phyloP scores from a whole-genome alignment of 306 rosid species.

The Ceratonia siliqua region DNA sequence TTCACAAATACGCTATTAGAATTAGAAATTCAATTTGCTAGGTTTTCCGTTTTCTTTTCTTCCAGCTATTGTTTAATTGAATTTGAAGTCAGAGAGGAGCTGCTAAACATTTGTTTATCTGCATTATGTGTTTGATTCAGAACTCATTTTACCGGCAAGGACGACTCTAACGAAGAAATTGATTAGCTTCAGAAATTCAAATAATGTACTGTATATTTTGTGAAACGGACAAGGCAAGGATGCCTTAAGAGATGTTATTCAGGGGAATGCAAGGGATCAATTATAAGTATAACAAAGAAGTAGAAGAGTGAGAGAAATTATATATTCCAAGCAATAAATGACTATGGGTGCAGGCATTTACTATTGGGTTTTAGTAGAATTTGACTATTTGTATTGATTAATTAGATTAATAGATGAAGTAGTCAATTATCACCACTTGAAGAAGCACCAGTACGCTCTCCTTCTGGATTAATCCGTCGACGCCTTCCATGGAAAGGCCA shows the following conservation, averaged over 20 bases:
- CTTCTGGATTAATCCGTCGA: constrained; percentile 51
- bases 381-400: not conserved
- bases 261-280: not conserved
- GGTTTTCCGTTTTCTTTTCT: not conserved
- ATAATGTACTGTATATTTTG: too few relatives aligned
- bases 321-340: not conserved
- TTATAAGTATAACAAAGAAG: not conserved
- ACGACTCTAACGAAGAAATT: too few relatives aligned
- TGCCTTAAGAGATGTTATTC: not conserved
- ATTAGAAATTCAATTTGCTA: not conserved
- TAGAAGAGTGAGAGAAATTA: not conserved
- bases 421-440: constrained; percentile 41
- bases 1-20: constrained; percentile 7
- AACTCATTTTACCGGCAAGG: too few relatives aligned
- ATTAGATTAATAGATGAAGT: not conserved
- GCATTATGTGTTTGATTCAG: too few relatives aligned
- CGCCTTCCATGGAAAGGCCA: constrained; percentile 70
- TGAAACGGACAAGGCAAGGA: too few relatives aligned
- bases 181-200: not conserved
- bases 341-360: not conserved
- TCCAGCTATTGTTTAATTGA: too few relatives aligned
- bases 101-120: too few relatives aligned
- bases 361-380: not conserved
- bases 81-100: too few relatives aligned
- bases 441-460: constrained; percentile 27